Evolutionary conservation across 2,329 filamentous ascomycete genomes (phyloP).

Genomic region (Aspergillus ochraceoroseus): DNA sequence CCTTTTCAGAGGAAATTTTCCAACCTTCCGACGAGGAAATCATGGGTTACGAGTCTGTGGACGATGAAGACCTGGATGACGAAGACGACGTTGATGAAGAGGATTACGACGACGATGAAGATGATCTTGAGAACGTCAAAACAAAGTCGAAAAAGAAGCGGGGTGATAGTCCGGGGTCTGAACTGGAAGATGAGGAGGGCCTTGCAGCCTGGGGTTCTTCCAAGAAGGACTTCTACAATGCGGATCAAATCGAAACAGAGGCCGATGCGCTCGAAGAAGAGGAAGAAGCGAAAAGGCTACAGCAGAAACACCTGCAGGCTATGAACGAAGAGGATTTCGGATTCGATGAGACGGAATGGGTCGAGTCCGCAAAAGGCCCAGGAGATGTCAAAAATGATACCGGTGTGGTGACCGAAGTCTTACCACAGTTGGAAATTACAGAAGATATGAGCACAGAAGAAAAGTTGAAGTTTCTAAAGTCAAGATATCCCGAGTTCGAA

Average conservation of each 20-base stretch:
- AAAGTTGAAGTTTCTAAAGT: slow-evolving; percentile 66
- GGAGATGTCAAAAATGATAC: slow-evolving; percentile 45
- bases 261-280: slow-evolving; percentile 84
- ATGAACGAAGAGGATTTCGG: slow-evolving; percentile 92
- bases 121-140: slow-evolving; percentile 25
- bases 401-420: slow-evolving; percentile 73
- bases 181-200: slow-evolving; percentile 41
- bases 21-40: slow-evolving; percentile 61
- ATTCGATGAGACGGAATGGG: slow-evolving; percentile 86
- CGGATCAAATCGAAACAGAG: slow-evolving; percentile 68
- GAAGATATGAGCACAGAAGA: slow-evolving; percentile 73
- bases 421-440: slow-evolving; percentile 76
- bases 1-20: slow-evolving; percentile 50
- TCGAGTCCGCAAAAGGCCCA: slow-evolving; percentile 49
- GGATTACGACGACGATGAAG: slow-evolving; percentile 35
- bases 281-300: slow-evolving; percentile 76
- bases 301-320: slow-evolving; percentile 82
- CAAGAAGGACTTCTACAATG: slow-evolving; percentile 87
- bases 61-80: slow-evolving; percentile 35
- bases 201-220: slow-evolving; percentile 79
- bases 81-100: slow-evolving; percentile 45
- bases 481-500: slow-evolving; percentile 88
- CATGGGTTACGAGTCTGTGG: slow-evolving; percentile 48
- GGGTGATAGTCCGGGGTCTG: slow-evolving; percentile 22
- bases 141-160: slow-evolving; percentile 23